Conservation (phyloP, 2,329 filamentous ascomycete species). For the Celoporthe dispersa region DNA sequence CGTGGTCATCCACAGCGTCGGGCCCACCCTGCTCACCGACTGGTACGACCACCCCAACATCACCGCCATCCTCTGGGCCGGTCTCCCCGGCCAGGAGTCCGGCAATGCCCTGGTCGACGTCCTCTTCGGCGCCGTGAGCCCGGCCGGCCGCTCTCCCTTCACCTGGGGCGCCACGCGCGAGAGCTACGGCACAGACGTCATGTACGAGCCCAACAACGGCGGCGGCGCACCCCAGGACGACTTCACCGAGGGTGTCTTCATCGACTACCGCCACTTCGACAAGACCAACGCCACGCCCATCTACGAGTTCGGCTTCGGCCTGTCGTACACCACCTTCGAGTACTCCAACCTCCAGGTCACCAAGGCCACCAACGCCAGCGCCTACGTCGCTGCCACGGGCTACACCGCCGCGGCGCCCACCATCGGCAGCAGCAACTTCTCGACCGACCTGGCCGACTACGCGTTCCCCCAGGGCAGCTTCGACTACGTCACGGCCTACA, state of each 20-base stretch:
- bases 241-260: constrained; percentile 78
- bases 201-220: constrained; percentile 72
- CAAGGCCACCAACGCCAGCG: constrained; percentile 49
- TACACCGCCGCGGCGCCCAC: constrained; percentile 65
- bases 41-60: constrained; percentile 79
- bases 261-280: constrained; percentile 82
- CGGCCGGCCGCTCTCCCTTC: constrained; percentile 77
- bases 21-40: constrained; percentile 76
- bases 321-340: constrained; percentile 79
- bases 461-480: constrained; percentile 65
- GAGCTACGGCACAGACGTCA: constrained; percentile 71
- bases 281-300: constrained; percentile 66
- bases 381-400: constrained; percentile 65
- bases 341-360: constrained; percentile 70
- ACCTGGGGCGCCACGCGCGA: constrained; percentile 72
- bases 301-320: constrained; percentile 81
- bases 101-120: constrained; percentile 80
- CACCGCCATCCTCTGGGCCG: constrained; percentile 82
- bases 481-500: constrained; percentile 56
- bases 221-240: constrained; percentile 69
- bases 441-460: constrained; percentile 67
- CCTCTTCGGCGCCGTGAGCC: constrained; percentile 82
- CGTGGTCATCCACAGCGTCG: constrained; percentile 85
- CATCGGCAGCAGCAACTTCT: constrained; percentile 68
- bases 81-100: constrained; percentile 81